These are phyloP conservation scores for Diaporthe longicolla DNA, from an alignment of 2,329 filamentous ascomycete genomes.

Conservation along the genomic window DNA sequence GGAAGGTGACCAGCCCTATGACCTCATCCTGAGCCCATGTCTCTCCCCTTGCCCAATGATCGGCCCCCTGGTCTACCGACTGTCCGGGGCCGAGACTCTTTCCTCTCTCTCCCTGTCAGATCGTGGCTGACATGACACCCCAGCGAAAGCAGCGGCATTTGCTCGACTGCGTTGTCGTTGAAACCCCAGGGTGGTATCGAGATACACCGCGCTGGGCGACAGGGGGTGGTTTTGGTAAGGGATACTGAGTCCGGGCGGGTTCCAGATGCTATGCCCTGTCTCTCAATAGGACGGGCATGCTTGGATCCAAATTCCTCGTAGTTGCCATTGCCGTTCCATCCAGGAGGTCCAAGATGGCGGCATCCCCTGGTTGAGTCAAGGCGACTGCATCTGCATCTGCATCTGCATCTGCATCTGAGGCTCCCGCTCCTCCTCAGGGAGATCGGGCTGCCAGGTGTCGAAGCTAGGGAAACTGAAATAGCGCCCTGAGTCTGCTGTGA, in stretches of 20 bases:
- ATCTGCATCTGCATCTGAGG: slow-evolving; percentile 46
- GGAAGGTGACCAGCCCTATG: slow-evolving; percentile 36
- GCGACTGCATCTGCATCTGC: slow-evolving; percentile 50
- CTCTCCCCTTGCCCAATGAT: slow-evolving; percentile 33
- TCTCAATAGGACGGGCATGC: slow-evolving; percentile 22
- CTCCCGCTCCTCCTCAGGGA: slow-evolving; percentile 59
- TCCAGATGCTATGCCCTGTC: slow-evolving; percentile 15
- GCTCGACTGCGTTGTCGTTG: slow-evolving; percentile 11
- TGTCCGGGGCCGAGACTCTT: slow-evolving; percentile 18
- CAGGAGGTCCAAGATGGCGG: slow-evolving; percentile 20
- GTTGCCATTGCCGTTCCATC: slow-evolving; percentile 29
- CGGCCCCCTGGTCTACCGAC: slow-evolving; percentile 28
- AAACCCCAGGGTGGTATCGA: not conserved
- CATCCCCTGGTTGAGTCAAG: slow-evolving; percentile 44
- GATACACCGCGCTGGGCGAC: not conserved
- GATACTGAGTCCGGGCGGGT: not conserved
- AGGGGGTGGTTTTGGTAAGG: not conserved
- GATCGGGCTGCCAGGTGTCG: slow-evolving; percentile 73
- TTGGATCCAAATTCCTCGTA: slow-evolving; percentile 24
- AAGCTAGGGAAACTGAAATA: slow-evolving; percentile 84
- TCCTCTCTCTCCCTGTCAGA: not conserved
- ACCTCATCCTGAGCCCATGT: slow-evolving; percentile 39
- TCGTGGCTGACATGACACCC: slow-evolving; percentile 10
- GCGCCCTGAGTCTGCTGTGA: slow-evolving; percentile 59
- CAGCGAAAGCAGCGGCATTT: slow-evolving; percentile 4